phyloP scores from a whole-genome alignment of 768 basidiomycete species.

The Rhodotorula taiwanensis region DNA sequence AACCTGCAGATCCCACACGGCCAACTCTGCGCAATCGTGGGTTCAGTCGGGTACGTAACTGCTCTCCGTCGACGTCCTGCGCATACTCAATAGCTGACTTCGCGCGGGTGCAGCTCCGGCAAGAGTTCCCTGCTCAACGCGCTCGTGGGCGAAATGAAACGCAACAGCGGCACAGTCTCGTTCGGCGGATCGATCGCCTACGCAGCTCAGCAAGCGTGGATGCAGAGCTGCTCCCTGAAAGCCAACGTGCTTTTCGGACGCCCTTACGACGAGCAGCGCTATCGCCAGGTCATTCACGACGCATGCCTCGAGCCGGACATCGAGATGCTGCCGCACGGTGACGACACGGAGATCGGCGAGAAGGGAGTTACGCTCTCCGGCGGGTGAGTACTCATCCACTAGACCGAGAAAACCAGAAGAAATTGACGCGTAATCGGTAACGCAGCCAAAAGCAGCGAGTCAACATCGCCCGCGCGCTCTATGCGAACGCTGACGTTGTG shows the following conservation, averaged over 20 bases:
- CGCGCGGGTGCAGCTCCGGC: conserved; percentile 47
- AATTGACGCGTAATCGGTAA: not conserved
- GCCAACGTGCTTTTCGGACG: conserved; percentile 86
- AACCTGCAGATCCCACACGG: conserved; percentile 66
- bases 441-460: conserved; percentile 76
- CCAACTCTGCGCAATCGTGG: conserved; percentile 75
- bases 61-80: conserved; percentile 1
- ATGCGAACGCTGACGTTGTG: conserved; percentile 71
- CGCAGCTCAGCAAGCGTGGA: conserved; percentile 85
- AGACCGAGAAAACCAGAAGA: too few relatives aligned
- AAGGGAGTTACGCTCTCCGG: conserved; percentile 48
- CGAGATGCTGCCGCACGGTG: conserved; percentile 31
- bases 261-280: conserved; percentile 65
- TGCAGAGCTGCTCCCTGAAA: conserved; percentile 51
- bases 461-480: conserved; percentile 79
- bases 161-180: conserved; percentile 57
- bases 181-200: conserved; percentile 68
- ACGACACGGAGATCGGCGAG: conserved; percentile 57
- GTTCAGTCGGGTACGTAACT: conserved; percentile 56
- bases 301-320: conserved; percentile 35
- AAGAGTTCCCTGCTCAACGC: conserved; percentile 68
- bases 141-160: conserved; percentile 76
- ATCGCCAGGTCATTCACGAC: conserved; percentile 24
- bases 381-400: not conserved
- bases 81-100: not conserved